Evolutionary conservation across 2,329 filamentous ascomycete genomes (phyloP).

Genomic region (Calonectria ilicicola): DNA sequence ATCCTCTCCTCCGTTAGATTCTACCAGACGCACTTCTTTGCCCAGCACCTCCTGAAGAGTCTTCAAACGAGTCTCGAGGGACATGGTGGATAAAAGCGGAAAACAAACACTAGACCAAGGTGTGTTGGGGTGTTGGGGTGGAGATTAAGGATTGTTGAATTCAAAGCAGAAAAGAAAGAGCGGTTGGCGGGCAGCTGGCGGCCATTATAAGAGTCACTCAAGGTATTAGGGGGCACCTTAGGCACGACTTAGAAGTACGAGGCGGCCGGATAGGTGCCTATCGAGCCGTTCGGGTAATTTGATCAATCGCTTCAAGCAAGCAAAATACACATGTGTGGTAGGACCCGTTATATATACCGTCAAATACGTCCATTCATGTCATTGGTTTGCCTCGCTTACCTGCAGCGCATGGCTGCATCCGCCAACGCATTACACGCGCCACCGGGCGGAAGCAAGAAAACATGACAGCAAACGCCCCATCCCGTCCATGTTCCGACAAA

Average conservation of each 20-base stretch:
- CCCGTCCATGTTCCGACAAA: background rate
- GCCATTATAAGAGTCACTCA: background rate
- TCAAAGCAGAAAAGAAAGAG: background rate
- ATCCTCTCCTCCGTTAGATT: slow-evolving; percentile 12
- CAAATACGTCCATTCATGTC: background rate
- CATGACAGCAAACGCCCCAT: slow-evolving; percentile 5
- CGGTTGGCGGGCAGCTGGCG: background rate
- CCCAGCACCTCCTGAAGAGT: slow-evolving; percentile 37
- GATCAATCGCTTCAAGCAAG: background rate
- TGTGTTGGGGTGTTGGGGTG: too few species aligned
- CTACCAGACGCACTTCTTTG: slow-evolving; percentile 31
- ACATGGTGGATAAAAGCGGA: slow-evolving; percentile 26
- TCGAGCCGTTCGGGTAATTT: too few species aligned
- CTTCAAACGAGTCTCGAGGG: slow-evolving; percentile 34
- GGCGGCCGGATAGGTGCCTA: background rate
- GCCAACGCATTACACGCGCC: background rate
- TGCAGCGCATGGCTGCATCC: background rate
- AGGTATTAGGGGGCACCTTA: background rate
- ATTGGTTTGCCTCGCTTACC: background rate
- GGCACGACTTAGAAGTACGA: background rate
- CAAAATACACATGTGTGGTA: background rate
- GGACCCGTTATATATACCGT: background rate
- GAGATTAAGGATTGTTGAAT: too few species aligned
- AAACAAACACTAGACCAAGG: too few species aligned
- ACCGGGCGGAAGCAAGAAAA: background rate